Base-by-base conservation (phyloP, 2,329 filamentous ascomycete genomes). In the Trichoderma asperellum region DNA sequence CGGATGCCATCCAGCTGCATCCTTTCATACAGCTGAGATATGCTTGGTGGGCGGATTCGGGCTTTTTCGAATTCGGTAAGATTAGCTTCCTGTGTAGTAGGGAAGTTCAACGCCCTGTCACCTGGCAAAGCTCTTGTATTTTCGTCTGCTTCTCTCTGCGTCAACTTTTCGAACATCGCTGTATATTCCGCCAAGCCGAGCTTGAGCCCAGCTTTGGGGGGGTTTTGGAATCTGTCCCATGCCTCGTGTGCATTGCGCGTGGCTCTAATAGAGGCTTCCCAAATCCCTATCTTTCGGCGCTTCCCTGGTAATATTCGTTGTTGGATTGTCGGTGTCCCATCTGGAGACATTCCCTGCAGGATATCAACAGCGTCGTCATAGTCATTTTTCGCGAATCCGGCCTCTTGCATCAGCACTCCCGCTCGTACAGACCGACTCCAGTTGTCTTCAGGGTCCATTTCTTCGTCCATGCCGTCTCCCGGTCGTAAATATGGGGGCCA, bases 11-110 rank as follows among this genome's bases (percentile, higher is more conserved):
- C 80, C 1, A 75, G 75, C 14, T 80, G 75, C 87, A 94, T 91
- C 53, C 83, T 81, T 12, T 82, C 75, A 70, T 90, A 91, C 4
- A 94, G 81, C 62, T 86, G 81, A 5, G 83, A 78, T 12, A 89
- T 79, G 1, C 82, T 84, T 2, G 91, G 91, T 1, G 91, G 87
- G 16, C 83, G 81, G 55, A 88, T 80, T n/a, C 87, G 83, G 49
- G 88, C 85, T 72, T 87, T 87, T 69, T 92, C 91, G 67, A 89
- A 87, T n/a, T 89, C 85, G 70, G 83, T 91, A 74, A 84, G 85
- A 77, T 84, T 92, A 77, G 81, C 80, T 14, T 79, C 74, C 49
- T 77, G 70, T 62, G 76, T 71, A 6, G 76, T 75, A 21, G 76
- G 71, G 71, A 81, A 76, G 68, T 87, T 83, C 24, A 89, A 80